Base-by-base conservation (phyloP, 805 yeast species). In the Saccharomyces paradoxus region DNA sequence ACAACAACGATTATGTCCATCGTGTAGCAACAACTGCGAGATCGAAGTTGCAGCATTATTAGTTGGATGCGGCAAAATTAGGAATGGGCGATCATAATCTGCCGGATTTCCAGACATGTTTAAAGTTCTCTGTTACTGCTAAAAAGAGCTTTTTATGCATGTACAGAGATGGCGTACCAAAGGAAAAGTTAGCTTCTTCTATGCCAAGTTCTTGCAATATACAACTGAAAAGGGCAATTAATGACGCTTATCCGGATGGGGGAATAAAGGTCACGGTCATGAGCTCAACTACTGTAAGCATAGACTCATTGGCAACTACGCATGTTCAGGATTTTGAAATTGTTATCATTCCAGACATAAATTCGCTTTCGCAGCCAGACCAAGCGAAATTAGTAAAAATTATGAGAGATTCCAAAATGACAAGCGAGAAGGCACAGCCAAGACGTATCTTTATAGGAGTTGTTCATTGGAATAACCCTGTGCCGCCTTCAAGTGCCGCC, bases 101-200 rank as follows among this genome's bases (percentile, higher is more conserved):
- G 44, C 63, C 62, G 5, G 62, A 58, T 49, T 61, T 64, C 24
- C 52, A 58, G 21, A 58, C 60, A 48, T 54, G 61, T 29, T 54
- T 65, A 14, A 58, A 52, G 28, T 63, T 58, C 49, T 57, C 62
- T 49, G 32, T 63, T 9, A 50, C 49, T 27, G 60, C 62, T 0
- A 44, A 50, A 22, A 62, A 56, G 44, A 63, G 60, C 47, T 62
- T 65, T 24, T 13, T 64, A 1, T 62, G 60, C 46, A 50, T 63
- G 22, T 52, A 51, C 41, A 56, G 56, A 13, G 49, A 51, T 27
- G 53, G 52, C 29, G 52, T 46, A 10, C 48, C 46, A 7, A 26
- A 54, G 13, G 44, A 10, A 17, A 17, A n/a, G 8, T 37, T 37
- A 17, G 44, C 44, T 7, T 37, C 44, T 17, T 17, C 44, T 8